Evolutionary conservation across 2,329 filamentous ascomycete species (phyloP).

Genomic region (Sphaerulina vaccinii): DNA sequence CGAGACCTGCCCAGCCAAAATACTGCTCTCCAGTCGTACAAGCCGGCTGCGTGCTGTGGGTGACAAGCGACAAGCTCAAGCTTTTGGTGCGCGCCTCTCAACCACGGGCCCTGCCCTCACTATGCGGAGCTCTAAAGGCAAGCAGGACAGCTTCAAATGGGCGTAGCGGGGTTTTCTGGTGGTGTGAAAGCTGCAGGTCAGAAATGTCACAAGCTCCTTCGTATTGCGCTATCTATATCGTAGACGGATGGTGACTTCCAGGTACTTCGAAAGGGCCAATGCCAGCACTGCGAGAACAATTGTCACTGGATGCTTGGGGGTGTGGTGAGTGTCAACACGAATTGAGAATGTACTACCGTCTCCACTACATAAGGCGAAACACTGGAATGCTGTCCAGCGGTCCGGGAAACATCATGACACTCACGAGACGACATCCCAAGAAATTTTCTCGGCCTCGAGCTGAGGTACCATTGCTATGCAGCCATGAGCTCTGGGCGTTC

Average conservation of each 20-base stretch:
- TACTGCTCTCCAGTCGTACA: no score
- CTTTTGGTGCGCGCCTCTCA: background rate
- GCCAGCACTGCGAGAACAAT: conserved; percentile 4
- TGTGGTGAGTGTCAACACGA: background rate
- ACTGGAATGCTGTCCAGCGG: conserved; percentile 13
- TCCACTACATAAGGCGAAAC: conserved; percentile 9
- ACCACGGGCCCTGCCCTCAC: background rate
- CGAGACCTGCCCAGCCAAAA: background rate
- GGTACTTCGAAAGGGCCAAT: conserved; percentile 3
- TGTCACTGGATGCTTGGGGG: background rate
- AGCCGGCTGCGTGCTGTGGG: background rate
- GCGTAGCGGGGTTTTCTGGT: background rate
- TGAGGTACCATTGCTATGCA: background rate
- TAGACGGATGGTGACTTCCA: background rate
- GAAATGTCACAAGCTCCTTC: background rate
- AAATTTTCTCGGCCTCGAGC: background rate
- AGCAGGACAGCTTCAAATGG: background rate
- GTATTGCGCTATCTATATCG: conserved; percentile 9
- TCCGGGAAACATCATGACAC: background rate
- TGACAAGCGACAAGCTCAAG: background rate
- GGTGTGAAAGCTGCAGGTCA: conserved; percentile 3
- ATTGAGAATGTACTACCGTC: conserved; percentile 2
- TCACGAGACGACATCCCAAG: background rate
- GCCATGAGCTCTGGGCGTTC: background rate
- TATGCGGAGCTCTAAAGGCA: background rate